Evolutionary conservation across 192 early-diverging fungal species (phyloP), one percentile per base, ranked within the genome.

Genomic region (Mortierella alpina): DNA sequence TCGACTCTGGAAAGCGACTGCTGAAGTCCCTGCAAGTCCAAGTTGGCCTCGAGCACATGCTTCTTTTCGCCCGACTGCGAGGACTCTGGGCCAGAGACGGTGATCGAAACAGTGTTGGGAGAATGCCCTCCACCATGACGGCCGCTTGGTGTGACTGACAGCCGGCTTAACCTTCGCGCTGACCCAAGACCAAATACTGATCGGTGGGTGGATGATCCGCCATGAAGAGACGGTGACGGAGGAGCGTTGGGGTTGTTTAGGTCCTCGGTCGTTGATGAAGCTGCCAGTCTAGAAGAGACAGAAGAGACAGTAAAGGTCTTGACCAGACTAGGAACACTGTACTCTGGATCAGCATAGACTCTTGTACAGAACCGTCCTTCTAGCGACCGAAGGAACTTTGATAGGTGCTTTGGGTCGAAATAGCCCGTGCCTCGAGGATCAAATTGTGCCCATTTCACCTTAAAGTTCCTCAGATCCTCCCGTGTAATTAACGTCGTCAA

Each of bases 381-480:
- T 57, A 75, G 63, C 58, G 86, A 85, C 40, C 78, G 57, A 70
- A 87, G 79, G 48, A 90, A 86, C 23, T 77, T 70, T 9, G 85
- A 78, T 18, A 85, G 79, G 31, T 90, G 58, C 41, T 86, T 82
- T 46, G 76, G 63, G 48, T 82, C 80, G 15, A 90, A 82, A 53
- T 82, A 88, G 1, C 88, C 88, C 10, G 84, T 86, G 23, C 88
- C 75, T 51, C 85, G 72, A n/a, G 73, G 61, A 59, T 90, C 88
- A 17, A 87, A 64, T 7, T 59, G 75, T 14, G 79, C 84, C 88
- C 88, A 90, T 22, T 68, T 83, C 66, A 84, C 70, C 60, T 90
- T 90, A 55, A 84, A 90, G 82, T 88, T 85, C 66, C 89, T 73
- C 45, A 90, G 84, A 66, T 90, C 87, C 47, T 90, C 89, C 52